Percentiles rank a stretch among this genome's conserved stretches.
Evolutionary conservation across 345 rosid species (phyloP).

Genomic region (Linum trigynum): DNA sequence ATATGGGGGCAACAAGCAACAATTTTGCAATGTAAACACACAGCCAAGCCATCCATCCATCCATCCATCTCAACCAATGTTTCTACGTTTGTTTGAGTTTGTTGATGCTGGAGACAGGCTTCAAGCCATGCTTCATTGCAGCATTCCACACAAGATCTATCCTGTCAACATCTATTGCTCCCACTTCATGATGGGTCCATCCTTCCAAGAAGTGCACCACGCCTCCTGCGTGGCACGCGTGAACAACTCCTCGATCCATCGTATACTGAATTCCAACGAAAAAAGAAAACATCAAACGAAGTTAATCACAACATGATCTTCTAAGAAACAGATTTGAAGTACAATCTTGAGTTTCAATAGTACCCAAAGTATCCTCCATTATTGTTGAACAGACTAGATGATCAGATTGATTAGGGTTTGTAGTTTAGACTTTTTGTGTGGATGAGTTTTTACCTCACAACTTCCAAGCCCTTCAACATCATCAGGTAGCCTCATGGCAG

Average conservation of each 20-base stretch:
- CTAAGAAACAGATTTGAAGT: no score
- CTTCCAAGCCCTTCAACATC: conserved; percentile 82
- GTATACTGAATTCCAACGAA: conserved; percentile 53
- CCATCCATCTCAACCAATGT: background rate
- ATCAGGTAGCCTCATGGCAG: conserved; percentile 85
- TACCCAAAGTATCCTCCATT: no score
- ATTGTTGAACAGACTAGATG: no score
- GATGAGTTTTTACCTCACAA: conserved; percentile 57
- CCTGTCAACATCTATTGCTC: conserved; percentile 74
- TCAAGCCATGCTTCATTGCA: conserved; percentile 69
- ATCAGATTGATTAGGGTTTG: no score
- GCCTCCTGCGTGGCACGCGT: conserved; percentile 98
- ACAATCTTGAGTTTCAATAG: no score
- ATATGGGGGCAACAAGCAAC: no score
- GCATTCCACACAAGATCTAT: conserved; percentile 92
- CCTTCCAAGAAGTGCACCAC: conserved; percentile 85
- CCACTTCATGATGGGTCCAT: conserved; percentile 93
- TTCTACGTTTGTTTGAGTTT: background rate
- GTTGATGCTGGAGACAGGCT: conserved; percentile 31
- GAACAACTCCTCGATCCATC: conserved; percentile 91
- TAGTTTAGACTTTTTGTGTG: background rate
- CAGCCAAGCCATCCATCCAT: background rate
- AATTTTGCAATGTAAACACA: background rate
- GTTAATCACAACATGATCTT: no score
- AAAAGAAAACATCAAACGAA: no score